Conservation (phyloP, 2,329 filamentous ascomycete species). For the Alternaria consortialis region DNA sequence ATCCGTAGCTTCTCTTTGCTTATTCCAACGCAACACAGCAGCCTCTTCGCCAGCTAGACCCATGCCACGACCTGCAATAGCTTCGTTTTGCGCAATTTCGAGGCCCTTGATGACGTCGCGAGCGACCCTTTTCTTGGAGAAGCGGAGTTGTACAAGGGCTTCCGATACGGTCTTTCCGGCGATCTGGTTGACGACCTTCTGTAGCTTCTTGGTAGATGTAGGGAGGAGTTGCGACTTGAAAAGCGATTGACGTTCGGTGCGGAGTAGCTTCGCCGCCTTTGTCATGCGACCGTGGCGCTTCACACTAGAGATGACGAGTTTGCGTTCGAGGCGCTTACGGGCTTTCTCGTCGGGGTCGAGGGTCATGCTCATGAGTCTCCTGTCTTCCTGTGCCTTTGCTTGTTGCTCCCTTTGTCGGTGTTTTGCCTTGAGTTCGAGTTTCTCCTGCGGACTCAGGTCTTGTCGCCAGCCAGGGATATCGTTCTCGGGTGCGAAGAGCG, state of each 20-base stretch:
- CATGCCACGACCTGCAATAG: conserved; percentile 84
- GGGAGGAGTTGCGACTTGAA: conserved; percentile 76
- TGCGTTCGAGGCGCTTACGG: conserved; percentile 80
- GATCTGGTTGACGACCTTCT: conserved; percentile 86
- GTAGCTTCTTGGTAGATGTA: conserved; percentile 91
- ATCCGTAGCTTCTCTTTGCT: conserved; percentile 26
- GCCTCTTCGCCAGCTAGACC: conserved; percentile 63
- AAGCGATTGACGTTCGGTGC: conserved; percentile 67
- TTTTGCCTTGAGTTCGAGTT: conserved; percentile 20
- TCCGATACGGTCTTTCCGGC: conserved; percentile 93
- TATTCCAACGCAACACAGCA: conserved; percentile 32
- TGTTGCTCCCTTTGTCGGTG: conserved; percentile 18
- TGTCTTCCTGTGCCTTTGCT: conserved; percentile 34
- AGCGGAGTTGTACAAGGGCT: conserved; percentile 92
- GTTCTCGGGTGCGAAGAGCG: conserved; percentile 37
- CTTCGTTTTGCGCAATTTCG: conserved; percentile 81
- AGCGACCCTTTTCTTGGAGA: conserved; percentile 92
- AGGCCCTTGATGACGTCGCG: conserved; percentile 81
- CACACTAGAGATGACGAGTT: conserved; percentile 82
- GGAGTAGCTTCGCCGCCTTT: conserved; percentile 72
- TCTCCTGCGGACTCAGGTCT: conserved; percentile 28
- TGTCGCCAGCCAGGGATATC: conserved; percentile 38
- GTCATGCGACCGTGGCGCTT: conserved; percentile 72
- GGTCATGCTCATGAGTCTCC: conserved; percentile 64
- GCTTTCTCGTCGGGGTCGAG: conserved; percentile 78